Conservation (phyloP, 2,329 filamentous ascomycete species). For the Magnaporthiopsis incrustans region DNA sequence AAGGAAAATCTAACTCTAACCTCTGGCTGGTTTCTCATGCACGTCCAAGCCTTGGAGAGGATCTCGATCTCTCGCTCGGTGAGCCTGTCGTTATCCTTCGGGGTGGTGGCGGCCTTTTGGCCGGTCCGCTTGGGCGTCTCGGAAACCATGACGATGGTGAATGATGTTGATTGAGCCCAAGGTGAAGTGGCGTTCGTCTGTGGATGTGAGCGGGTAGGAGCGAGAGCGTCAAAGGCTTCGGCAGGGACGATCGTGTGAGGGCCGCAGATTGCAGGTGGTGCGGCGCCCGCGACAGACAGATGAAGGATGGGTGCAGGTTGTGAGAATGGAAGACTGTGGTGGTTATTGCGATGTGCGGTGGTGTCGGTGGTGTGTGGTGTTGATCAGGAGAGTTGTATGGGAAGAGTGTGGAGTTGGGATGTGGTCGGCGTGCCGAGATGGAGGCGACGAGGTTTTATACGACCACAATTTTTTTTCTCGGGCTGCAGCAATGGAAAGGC, state of each 20-base stretch:
- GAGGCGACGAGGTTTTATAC: no score
- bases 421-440: no score
- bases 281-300: not conserved
- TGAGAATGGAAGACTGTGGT: not conserved
- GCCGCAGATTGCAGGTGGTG: not conserved
- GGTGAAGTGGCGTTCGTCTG: not conserved
- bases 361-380: no score
- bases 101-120: not conserved
- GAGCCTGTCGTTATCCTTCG: slow-evolving; percentile 8
- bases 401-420: no score
- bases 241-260: no score
- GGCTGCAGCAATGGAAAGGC: no score
- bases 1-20: slow-evolving; percentile 14
- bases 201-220: no score
- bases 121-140: slow-evolving; percentile 2
- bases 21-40: slow-evolving; percentile 19
- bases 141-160: not conserved
- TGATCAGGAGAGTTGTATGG: no score
- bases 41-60: slow-evolving; percentile 17
- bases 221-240: no score
- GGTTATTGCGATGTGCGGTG: no score
- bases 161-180: not conserved
- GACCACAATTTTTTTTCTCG: no score
- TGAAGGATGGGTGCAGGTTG: not conserved
- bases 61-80: slow-evolving; percentile 18